Evolutionary conservation across 345 rosid genomes (phyloP).

Genomic region (Pistacia vera): DNA sequence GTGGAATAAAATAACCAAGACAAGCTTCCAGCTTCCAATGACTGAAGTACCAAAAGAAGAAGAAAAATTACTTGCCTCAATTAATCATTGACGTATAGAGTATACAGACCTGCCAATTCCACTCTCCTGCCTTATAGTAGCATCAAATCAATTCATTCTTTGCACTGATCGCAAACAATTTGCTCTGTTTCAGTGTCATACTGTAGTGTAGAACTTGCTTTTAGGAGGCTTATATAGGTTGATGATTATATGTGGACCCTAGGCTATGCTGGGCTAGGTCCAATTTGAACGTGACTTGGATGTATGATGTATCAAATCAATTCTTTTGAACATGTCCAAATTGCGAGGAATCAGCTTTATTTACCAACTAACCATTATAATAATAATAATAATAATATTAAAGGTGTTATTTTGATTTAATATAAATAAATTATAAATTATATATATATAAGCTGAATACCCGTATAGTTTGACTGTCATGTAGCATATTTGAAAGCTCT

Average conservation of each 20-base stretch:
- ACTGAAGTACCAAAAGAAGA: conserved; percentile 67
- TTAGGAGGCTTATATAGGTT: not conserved
- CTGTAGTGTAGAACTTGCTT: not conserved
- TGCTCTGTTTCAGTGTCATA: not conserved
- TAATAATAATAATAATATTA: no score
- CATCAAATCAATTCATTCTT: conserved; percentile 31
- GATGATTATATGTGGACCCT: not conserved
- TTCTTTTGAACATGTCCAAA: no score
- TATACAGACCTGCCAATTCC: not conserved
- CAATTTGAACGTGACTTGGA: not conserved
- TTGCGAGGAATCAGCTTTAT: no score
- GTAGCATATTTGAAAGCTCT: no score
- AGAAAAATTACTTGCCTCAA: conserved; percentile 63
- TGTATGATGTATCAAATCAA: not conserved
- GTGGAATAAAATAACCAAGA: conserved; percentile 89
- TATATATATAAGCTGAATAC: no score
- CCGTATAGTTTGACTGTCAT: no score
- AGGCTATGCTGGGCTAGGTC: not conserved
- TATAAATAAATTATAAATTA: no score
- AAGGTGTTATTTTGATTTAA: no score
- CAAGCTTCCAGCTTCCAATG: conserved; percentile 51
- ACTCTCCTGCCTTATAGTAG: conserved; percentile 6
- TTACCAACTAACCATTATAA: no score
- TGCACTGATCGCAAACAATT: conserved; percentile 6
- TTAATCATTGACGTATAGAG: conserved; percentile 56